phyloP scores from a whole-genome alignment of 129 eudicot species.

The Lonicera japonica region DNA sequence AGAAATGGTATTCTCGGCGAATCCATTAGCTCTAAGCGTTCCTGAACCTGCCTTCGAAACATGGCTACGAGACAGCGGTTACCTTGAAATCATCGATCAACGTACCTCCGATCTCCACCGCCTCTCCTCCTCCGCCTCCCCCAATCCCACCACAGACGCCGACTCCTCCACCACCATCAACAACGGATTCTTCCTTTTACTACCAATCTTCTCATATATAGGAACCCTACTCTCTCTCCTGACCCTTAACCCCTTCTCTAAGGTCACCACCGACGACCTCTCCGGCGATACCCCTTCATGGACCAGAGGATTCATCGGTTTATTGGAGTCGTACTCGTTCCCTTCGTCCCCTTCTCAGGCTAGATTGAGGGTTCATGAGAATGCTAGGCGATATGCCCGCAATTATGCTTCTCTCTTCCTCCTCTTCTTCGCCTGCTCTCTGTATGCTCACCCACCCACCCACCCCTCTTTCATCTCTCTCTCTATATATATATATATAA shows the following conservation, averaged over 20 bases:
- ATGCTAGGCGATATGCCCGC: conserved; percentile 71
- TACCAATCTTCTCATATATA: conserved; percentile 29
- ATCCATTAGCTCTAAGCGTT: conserved; percentile 88
- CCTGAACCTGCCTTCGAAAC: conserved; percentile 88
- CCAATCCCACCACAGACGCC: conserved; percentile 19
- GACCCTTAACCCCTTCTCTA: conserved; percentile 76
- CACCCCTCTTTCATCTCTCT: too few species aligned
- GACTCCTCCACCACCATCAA: conserved; percentile 23
- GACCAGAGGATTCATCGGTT: conserved; percentile 68
- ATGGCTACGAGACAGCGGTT: conserved; percentile 94
- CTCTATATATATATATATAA: neutral
- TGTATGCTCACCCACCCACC: conserved; percentile 56
- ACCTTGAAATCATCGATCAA: conserved; percentile 87
- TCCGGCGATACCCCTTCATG: conserved; percentile 65
- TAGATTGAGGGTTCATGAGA: conserved; percentile 76
- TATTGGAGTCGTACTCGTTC: conserved; percentile 52
- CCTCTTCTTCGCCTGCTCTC: conserved; percentile 79
- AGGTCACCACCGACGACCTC: conserved; percentile 65
- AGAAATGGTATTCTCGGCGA: conserved; percentile 62
- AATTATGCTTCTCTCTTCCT: conserved; percentile 65
- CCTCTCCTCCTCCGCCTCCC: conserved; percentile 37
- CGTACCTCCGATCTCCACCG: conserved; percentile 90
- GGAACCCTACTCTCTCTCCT: conserved; percentile 64
- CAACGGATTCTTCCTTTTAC: conserved; percentile 24
- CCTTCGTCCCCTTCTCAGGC: conserved; percentile 81